Evolutionary conservation across 768 basidiomycete genomes (phyloP), one percentile per base, ranked within the genome.

Genomic region (Leccinum incarnatum): DNA sequence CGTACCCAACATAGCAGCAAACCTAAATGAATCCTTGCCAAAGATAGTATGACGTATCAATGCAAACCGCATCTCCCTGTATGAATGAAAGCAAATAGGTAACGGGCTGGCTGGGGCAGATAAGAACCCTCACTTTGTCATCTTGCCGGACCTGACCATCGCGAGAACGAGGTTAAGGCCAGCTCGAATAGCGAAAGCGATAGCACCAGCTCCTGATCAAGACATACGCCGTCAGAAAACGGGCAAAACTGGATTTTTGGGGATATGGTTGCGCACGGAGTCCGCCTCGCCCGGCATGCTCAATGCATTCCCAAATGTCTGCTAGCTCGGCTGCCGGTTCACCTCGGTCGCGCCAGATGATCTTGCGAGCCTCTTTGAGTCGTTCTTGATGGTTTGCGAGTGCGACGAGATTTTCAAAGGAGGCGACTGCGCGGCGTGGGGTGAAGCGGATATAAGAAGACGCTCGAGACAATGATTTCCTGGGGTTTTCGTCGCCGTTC

Each of bases 381-480:
- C 83, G 78, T 60, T 93, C 89, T 69, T 91, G 87, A 72, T 89
- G 85, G 73, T 93, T 92, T 5, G 92, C 93, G 56, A 95, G 79
- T 14, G 88, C 89, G 21, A 92, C 87, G 8, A 95, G 77, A 67
- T 90, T 91, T 69, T 93, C 91, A 64, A 93, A 93, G 0, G 89
- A 92, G 9, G 83, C 80, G 76, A 89, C 84, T 4, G 87, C 82
- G 36, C 78, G 74, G 14, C 67, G 65, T 76, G 85, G 85, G 1
- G 81, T 78, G 62, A 86, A 78, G 6, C 77, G 74, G 54, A 83
- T 78, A 62, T 81, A 77, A 4, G 79, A 70, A 8, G 72, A 59
- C 11, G 58, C 58, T 32, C 71, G 57, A n/a, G 65, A 67, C 21
- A 63, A 5, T 3, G 61, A 37, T 40, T 17, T 59, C 40, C 25